Percentiles rank a stretch among this genome's conserved stretches.
Conservation (phyloP, 805 yeast genomes). For the Candida suzukii region DNA sequence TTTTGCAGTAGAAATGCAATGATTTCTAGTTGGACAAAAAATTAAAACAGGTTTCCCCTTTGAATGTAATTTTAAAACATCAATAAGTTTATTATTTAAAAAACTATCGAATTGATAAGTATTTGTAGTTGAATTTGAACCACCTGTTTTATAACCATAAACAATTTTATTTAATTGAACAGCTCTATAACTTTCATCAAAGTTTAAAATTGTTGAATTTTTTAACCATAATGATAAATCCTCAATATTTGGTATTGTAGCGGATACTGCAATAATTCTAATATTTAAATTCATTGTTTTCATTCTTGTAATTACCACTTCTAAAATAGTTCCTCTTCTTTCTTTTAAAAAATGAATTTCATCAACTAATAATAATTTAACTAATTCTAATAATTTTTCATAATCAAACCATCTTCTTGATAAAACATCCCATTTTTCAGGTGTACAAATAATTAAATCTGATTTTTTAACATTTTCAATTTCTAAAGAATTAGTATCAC, state of each 20-base stretch:
- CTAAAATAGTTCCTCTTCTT: constrained; percentile 41
- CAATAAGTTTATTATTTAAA: constrained; percentile 34
- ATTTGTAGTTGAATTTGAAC: constrained; percentile 28
- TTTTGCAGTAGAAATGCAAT: constrained; percentile 40
- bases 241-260: constrained; percentile 44
- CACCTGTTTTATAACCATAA: constrained; percentile 29
- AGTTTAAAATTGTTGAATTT: constrained; percentile 31
- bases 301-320: constrained; percentile 42
- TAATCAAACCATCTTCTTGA: constrained; percentile 45
- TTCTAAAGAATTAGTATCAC: constrained; percentile 43
- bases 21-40: constrained; percentile 48
- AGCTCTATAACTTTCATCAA: constrained; percentile 42
- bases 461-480: constrained; percentile 39
- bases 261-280: constrained; percentile 43
- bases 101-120: constrained; percentile 40
- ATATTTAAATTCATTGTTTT: constrained; percentile 27
- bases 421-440: constrained; percentile 56
- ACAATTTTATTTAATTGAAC: constrained; percentile 35
- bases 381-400: constrained; percentile 29
- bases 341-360: constrained; percentile 42
- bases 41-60: constrained; percentile 37
- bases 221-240: constrained; percentile 41
- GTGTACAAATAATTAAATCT: constrained; percentile 49
- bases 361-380: constrained; percentile 39
- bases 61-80: constrained; percentile 31